Evolutionary conservation across 768 basidiomycete genomes (phyloP), one percentile per base, ranked within the genome.

Genomic region (Boletus fagicola): DNA sequence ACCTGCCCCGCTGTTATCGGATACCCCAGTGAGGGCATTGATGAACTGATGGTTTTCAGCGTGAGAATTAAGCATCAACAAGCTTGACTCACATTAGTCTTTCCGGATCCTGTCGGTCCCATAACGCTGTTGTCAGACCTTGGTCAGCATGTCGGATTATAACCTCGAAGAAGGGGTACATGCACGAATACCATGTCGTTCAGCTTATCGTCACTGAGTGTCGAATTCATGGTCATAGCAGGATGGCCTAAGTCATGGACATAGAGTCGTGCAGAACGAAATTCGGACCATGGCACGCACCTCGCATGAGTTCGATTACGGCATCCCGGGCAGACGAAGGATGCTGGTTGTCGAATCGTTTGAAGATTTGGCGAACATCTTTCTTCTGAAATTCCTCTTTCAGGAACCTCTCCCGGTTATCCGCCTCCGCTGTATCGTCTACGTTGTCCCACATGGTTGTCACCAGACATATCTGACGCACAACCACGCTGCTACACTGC

Each of bases 381-480:
- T 30, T 30, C 30, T 30, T 30, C 6, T 30, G 30, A 30, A 9
- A 30, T 30, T 30, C 5, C 30, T 30, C 30, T 30, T 30, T 30
- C 30, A 30, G 30, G 7, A 9, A 30, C 30, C 7, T 30, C 30
- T 30, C 30, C 1, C 30, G 30, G 30, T 9, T 30, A 31, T 49
- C 31, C 26, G 56, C 59, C 20, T 52, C 51, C 11, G 13, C 42
- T 31, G 0, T 24, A 49, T 58, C 35, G 22, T 20, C 6, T 31
- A 53, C 36, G 13, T 57, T 16, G 51, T 58, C 51, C 56, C 59
- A 58, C 59, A 60, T 53, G 3, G 59, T 58, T n/a, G 56, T 60
- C 24, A 58, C 30, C 2, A 60, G 48, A 33, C 59, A 53, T 50
- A 49, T 53, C 7, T 36, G 38, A 42, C 42, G 26, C 22, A 54